phyloP scores from a whole-genome alignment of 495 filamentous ascomycete genomes.

The Mycothermus thermophilus region DNA sequence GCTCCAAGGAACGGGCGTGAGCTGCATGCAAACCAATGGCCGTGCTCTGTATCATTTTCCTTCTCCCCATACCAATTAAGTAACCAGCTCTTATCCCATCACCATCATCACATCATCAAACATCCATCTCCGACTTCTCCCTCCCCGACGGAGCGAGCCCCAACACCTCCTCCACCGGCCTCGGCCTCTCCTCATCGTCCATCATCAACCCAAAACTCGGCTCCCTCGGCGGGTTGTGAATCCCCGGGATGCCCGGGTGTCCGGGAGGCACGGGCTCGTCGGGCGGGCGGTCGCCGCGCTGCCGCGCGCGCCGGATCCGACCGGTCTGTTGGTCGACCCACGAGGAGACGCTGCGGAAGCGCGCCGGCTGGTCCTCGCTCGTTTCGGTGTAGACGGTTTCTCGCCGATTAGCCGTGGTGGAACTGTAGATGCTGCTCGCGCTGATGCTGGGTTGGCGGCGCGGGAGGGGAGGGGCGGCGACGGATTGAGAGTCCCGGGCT shows the following conservation, averaged over 20 bases:
- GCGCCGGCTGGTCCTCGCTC: constrained; percentile 36
- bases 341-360: constrained; percentile 42
- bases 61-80: no score
- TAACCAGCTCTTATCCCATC: no score
- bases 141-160: no score
- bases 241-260: constrained; percentile 17
- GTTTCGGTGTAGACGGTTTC: constrained; percentile 34
- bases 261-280: constrained; percentile 17
- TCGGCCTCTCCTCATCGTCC: constrained; percentile 20
- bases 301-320: constrained; percentile 23
- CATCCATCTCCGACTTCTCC: no score
- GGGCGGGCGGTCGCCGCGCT: constrained; percentile 12
- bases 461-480: not conserved
- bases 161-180: constrained; percentile 13
- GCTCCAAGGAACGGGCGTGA: no score
- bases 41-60: no score
- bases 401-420: constrained; percentile 11
- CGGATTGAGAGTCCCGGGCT: not conserved
- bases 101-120: no score
- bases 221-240: constrained; percentile 21
- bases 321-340: constrained; percentile 50
- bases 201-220: constrained; percentile 23
- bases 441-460: not conserved
- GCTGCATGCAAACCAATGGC: no score
- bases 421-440: not conserved